Percentiles rank a stretch among this genome's conserved stretches.
phyloP scores from a whole-genome alignment of 2,329 filamentous ascomycete species.

The Xylaria sp. region DNA sequence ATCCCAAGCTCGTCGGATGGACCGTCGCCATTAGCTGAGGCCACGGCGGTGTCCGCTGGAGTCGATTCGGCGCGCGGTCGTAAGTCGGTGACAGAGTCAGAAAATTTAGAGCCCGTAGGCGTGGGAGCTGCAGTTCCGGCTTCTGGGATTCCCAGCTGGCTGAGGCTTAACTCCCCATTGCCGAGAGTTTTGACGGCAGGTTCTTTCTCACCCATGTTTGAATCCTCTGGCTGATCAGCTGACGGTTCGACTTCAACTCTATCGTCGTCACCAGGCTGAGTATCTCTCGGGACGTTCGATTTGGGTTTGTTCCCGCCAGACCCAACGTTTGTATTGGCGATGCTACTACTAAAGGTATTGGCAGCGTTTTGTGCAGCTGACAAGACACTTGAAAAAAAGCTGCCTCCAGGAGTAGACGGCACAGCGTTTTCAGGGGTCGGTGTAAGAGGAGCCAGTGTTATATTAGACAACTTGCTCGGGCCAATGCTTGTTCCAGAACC shows the following conservation, averaged over 20 bases:
- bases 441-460: conserved; percentile 71
- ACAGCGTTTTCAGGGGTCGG: conserved; percentile 70
- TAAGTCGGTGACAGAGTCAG: conserved; percentile 48
- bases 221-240: conserved; percentile 43
- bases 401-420: conserved; percentile 57
- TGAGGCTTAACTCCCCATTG: conserved; percentile 83
- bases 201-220: conserved; percentile 61
- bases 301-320: conserved; percentile 54
- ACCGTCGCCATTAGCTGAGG: conserved; percentile 39
- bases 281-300: conserved; percentile 37
- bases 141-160: conserved; percentile 80
- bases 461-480: conserved; percentile 87
- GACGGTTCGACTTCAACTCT: conserved; percentile 50
- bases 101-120: conserved; percentile 58
- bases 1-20: conserved; percentile 40
- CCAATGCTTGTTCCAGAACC: conserved; percentile 55
- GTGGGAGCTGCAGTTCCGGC: conserved; percentile 56
- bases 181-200: conserved; percentile 87
- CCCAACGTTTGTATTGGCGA: conserved; percentile 65
- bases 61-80: conserved; percentile 62
- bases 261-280: conserved; percentile 38
- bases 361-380: conserved; percentile 93
- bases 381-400: conserved; percentile 94
- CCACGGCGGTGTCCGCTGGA: conserved; percentile 48
- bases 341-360: conserved; percentile 71